Base-by-base conservation (phyloP, 495 filamentous ascomycete genomes). In the Penicillium nucicola region DNA sequence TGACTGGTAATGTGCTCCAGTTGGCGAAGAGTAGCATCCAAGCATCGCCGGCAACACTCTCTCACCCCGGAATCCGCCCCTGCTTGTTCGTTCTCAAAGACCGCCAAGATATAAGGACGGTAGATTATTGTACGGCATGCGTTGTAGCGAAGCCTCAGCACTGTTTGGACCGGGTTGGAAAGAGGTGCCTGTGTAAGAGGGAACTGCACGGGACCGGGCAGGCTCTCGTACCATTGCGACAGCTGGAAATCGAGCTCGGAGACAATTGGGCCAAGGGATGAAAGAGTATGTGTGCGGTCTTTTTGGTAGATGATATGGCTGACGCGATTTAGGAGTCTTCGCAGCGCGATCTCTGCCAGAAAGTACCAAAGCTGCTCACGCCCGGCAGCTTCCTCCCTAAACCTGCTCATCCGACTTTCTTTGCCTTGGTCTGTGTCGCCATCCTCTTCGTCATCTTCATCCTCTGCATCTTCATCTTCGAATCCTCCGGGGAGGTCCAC, bases 51-150 rank as follows among this genome's bases (percentile, higher is more conserved):
- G 65, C 88, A 91, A 56, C 84, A 86, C 40, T 90, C 87, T 52
- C 84, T 82, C 39, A 91, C 87, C 42, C 75, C 71, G 33, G 76
- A 79, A 66, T 91, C 86, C 55, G 84, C 64, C 30, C 80, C 79
- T 36, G 83, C 82, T 58, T 82, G 80, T 52, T 91, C 87, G 55
- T 90, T 88, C 58, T 89, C 83, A 18, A 92, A 71, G 2, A 90
- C 87, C 10, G 86, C 86, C 46, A 90, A 75, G 53, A 89, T 89
- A 66, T 91, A 92, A 2, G 88, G 88, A 18, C 88, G 78, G 71
- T 86, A 91, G 56, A 92, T 92, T 62, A 92, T 90, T 32, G 88
- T 90, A 42, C 85, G 84, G 65, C 88, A 91, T 37, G 88, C 88
- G 68, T 85, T 89, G 72, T 90, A 92, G 32, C 88, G 82, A 55